Evolutionary conservation across 2,329 filamentous ascomycete genomes (phyloP).

Genomic region (Penicillium sp.): DNA sequence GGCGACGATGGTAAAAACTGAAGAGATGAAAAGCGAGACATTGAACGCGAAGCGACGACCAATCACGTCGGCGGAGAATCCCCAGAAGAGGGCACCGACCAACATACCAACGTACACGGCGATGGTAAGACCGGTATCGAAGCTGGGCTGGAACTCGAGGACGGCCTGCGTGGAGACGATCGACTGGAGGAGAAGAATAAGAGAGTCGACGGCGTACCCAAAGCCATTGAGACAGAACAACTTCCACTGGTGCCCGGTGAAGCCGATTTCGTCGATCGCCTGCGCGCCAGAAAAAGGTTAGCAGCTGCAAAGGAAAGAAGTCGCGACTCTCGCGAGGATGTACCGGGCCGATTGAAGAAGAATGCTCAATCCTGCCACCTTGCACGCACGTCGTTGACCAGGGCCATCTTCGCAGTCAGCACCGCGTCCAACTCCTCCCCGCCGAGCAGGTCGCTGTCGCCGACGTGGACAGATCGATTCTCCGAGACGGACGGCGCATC

Average conservation of each 20-base stretch:
- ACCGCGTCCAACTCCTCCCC: slow-evolving; percentile 39
- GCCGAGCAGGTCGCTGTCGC: slow-evolving; percentile 9
- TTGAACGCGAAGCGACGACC: slow-evolving; percentile 83
- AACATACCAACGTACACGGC: slow-evolving; percentile 70
- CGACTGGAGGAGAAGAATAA: slow-evolving; percentile 16
- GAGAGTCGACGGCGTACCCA: slow-evolving; percentile 52
- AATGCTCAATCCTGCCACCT: slow-evolving; percentile 1
- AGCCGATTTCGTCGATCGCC: slow-evolving; percentile 63
- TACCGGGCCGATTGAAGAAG: neutral
- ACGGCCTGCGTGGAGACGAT: slow-evolving; percentile 11
- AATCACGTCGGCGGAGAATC: slow-evolving; percentile 74
- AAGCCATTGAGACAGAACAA: slow-evolving; percentile 68
- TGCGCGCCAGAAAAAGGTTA: neutral
- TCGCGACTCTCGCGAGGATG: neutral
- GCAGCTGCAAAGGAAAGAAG: slow-evolving; percentile 9
- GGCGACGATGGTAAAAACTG: slow-evolving; percentile 73
- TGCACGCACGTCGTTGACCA: slow-evolving; percentile 36
- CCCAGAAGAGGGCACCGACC: slow-evolving; percentile 79
- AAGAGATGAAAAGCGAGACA: slow-evolving; percentile 73
- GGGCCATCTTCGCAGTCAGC: slow-evolving; percentile 46
- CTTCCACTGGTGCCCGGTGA: slow-evolving; percentile 64
- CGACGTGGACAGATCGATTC: neutral
- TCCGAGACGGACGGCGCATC: slow-evolving; percentile 3
- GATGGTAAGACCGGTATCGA: slow-evolving; percentile 69
- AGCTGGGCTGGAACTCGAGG: slow-evolving; percentile 15